phyloP scores from a whole-genome alignment of 768 basidiomycete genomes.

The Rhizopogon vesiculosus region DNA sequence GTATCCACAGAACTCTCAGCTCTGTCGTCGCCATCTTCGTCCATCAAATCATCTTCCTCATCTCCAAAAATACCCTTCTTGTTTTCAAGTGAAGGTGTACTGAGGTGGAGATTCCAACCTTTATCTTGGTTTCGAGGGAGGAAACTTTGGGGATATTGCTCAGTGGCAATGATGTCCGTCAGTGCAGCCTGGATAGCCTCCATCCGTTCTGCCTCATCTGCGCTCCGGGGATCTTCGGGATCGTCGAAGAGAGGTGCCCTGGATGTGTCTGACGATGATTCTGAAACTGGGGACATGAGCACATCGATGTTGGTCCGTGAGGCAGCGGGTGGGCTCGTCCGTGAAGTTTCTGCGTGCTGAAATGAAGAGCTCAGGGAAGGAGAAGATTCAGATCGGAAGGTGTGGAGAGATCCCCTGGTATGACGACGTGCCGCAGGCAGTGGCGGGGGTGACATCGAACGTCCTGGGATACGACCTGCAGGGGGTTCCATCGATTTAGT shows the following conservation, averaged over 20 bases:
- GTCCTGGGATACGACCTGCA: constrained; percentile 1
- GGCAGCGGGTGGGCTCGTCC: constrained; percentile 13
- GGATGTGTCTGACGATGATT: constrained; percentile 44
- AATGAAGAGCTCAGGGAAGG: constrained; percentile 23
- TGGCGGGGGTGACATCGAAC: constrained; percentile 9
- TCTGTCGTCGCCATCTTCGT: constrained; percentile 38
- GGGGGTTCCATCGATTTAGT: constrained; percentile 4
- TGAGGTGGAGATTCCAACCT: constrained; percentile 3
- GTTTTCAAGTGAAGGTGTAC: constrained; percentile 10
- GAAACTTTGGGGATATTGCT: constrained; percentile 43
- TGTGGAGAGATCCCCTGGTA: constrained; percentile 7
- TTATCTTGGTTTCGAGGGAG: constrained; percentile 6
- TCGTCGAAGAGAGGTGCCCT: constrained; percentile 80
- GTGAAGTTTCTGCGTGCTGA: constrained; percentile 15
- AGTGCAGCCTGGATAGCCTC: constrained; percentile 96
- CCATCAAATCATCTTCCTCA: constrained; percentile 38
- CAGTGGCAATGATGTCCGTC: constrained; percentile 90
- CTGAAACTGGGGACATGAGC: constrained; percentile 69
- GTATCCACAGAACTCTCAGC: constrained; percentile 19
- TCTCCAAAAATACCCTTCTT: constrained; percentile 31
- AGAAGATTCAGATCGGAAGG: constrained; percentile 33
- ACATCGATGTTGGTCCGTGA: constrained; percentile 62
- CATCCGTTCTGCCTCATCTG: constrained; percentile 78
- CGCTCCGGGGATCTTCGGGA: constrained; percentile 56
- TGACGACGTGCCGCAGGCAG: constrained; percentile 11